Evolutionary conservation across 2,329 filamentous ascomycete genomes (phyloP).

Genomic region (Pseudomassariella vexata): DNA sequence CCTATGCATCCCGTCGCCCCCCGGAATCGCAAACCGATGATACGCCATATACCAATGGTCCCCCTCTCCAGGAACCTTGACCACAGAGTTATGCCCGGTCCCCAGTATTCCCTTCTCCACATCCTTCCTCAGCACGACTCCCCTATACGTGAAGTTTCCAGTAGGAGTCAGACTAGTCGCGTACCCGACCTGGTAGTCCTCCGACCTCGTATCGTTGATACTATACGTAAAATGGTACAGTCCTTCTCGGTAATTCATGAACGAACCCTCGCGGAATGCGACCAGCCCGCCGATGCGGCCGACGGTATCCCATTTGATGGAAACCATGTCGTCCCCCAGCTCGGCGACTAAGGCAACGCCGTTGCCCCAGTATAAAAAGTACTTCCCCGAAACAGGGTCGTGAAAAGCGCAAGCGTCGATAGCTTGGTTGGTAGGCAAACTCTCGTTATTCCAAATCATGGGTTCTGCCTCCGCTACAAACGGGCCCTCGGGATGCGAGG

Average conservation of each 20-base stretch:
- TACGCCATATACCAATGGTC: slow-evolving; percentile 46
- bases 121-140: slow-evolving; percentile 37
- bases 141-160: slow-evolving; percentile 39
- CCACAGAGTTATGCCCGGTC: slow-evolving; percentile 38
- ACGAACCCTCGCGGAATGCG: slow-evolving; percentile 36
- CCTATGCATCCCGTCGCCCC: slow-evolving; percentile 35
- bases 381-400: slow-evolving; percentile 50
- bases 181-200: slow-evolving; percentile 41
- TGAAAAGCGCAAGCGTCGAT: slow-evolving; percentile 59
- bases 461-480: slow-evolving; percentile 47
- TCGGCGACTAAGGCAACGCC: slow-evolving; percentile 34
- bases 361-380: slow-evolving; percentile 59
- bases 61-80: slow-evolving; percentile 40
- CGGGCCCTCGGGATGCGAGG: slow-evolving; percentile 51
- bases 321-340: slow-evolving; percentile 38
- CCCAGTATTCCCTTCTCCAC: slow-evolving; percentile 33
- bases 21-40: slow-evolving; percentile 39
- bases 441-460: slow-evolving; percentile 49
- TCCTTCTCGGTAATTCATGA: slow-evolving; percentile 37
- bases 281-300: slow-evolving; percentile 28
- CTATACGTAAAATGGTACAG: slow-evolving; percentile 43
- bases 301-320: slow-evolving; percentile 31
- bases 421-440: slow-evolving; percentile 30
- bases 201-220: slow-evolving; percentile 39
- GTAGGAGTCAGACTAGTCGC: slow-evolving; percentile 29